These are phyloP conservation scores for Xylaria acuta DNA, from an alignment of 495 filamentous ascomycete genomes.

Conservation along the genomic window DNA sequence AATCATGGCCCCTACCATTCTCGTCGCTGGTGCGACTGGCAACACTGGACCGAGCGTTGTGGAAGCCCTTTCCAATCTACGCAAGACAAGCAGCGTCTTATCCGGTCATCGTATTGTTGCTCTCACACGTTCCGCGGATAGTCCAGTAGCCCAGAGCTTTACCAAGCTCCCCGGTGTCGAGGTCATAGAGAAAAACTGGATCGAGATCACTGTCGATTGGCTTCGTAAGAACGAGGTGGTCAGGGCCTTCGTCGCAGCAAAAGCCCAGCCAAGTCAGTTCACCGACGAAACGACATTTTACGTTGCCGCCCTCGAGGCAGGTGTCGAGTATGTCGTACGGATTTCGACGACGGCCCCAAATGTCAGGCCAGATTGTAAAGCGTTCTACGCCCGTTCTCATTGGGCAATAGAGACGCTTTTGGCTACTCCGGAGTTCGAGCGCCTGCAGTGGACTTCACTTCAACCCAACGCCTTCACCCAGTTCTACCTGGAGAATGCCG, in stretches of 20 bases:
- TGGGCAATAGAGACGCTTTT: conserved; percentile 56
- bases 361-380: conserved; percentile 46
- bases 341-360: conserved; percentile 55
- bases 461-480: conserved; percentile 50
- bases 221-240: conserved; percentile 48
- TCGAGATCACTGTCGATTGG: conserved; percentile 51
- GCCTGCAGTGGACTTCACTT: conserved; percentile 55
- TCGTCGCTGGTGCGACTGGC: conserved; percentile 47
- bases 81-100: conserved; percentile 38
- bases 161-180: conserved; percentile 48
- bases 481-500: conserved; percentile 37
- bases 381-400: conserved; percentile 53
- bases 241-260: conserved; percentile 52
- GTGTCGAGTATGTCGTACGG: conserved; percentile 56
- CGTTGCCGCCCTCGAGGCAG: conserved; percentile 46
- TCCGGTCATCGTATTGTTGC: conserved; percentile 45
- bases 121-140: conserved; percentile 46
- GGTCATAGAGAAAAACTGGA: conserved; percentile 52
- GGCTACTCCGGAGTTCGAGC: conserved; percentile 45
- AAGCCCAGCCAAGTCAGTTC: conserved; percentile 49
- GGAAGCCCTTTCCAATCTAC: conserved; percentile 43
- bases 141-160: conserved; percentile 43
- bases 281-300: conserved; percentile 52
- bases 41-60: conserved; percentile 48
- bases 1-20: conserved; percentile 37